Percentiles rank a stretch among this genome's conserved stretches.
phyloP scores from a whole-genome alignment of 2,329 filamentous ascomycete genomes.

The Byssothecium circinans region DNA sequence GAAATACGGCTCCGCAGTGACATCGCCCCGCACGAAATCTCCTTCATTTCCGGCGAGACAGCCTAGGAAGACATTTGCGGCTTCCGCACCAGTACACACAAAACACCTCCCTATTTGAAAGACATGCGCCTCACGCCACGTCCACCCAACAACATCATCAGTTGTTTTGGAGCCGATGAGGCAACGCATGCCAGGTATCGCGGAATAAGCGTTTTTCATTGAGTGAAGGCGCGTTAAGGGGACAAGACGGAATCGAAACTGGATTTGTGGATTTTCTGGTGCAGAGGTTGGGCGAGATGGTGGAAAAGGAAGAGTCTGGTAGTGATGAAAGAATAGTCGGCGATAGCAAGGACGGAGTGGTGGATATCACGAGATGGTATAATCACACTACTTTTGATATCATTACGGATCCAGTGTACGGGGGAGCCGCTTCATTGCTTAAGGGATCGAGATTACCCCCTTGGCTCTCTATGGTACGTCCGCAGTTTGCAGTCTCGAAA shows the following conservation, averaged over 20 bases:
- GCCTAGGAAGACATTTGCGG: conserved; percentile 51
- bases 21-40: conserved; percentile 46
- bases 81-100: conserved; percentile 41
- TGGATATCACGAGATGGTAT: conserved; percentile 32
- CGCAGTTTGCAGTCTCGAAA: no score
- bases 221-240: conserved; percentile 45
- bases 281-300: no score
- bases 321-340: conserved; percentile 32
- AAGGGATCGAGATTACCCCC: conserved; percentile 26
- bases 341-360: conserved; percentile 2
- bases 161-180: conserved; percentile 32
- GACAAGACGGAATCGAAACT: conserved; percentile 46
- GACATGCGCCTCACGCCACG: conserved; percentile 39
- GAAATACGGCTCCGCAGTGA: conserved; percentile 48
- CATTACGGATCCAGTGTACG: conserved; percentile 35
- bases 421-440: conserved; percentile 37
- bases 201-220: conserved; percentile 47
- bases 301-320: no score
- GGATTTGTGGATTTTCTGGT: no score
- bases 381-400: conserved; percentile 33
- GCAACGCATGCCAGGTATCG: conserved; percentile 39
- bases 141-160: conserved; percentile 32
- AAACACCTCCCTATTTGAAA: conserved; percentile 40
- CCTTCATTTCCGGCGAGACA: conserved; percentile 48
- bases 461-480: conserved; percentile 26